phyloP scores from a whole-genome alignment of 768 basidiomycete species.

The Tylopilus rubrobrunneus region DNA sequence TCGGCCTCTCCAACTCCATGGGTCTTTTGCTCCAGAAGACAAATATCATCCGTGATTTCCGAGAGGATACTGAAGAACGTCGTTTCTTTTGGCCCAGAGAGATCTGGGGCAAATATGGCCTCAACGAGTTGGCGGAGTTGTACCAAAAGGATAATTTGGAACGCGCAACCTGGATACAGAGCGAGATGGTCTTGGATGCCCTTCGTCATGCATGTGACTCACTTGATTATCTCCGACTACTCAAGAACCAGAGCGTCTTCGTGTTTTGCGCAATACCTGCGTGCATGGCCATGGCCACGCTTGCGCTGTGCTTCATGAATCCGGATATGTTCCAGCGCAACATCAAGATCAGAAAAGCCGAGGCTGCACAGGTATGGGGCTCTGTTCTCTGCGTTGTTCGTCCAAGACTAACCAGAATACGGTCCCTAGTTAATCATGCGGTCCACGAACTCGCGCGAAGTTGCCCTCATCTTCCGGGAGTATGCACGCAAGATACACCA shows the following conservation, averaged over 20 bases:
- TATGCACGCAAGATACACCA: conserved; percentile 80
- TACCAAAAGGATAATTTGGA: conserved; percentile 51
- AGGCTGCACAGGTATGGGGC: conserved; percentile 69
- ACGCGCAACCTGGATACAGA: conserved; percentile 77
- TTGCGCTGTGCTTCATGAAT: conserved; percentile 93
- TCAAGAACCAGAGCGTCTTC: conserved; percentile 91
- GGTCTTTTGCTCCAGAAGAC: conserved; percentile 97
- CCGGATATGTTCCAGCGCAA: conserved; percentile 78
- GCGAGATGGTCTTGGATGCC: conserved; percentile 86
- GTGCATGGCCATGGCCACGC: conserved; percentile 93
- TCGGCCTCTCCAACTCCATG: conserved; percentile 90
- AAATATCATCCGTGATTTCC: conserved; percentile 94
- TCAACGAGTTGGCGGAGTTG: conserved; percentile 69
- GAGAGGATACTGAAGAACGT: conserved; percentile 81
- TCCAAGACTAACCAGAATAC: background rate
- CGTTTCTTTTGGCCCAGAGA: conserved; percentile 95
- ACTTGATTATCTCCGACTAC: conserved; percentile 82
- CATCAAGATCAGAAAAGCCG: conserved; percentile 93
- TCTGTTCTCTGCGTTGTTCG: background rate
- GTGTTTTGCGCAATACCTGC: conserved; percentile 95
- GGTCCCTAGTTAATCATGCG: conserved; percentile 76
- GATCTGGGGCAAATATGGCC: conserved; percentile 82
- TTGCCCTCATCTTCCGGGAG: conserved; percentile 82
- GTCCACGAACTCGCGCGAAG: conserved; percentile 89
- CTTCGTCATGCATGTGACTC: conserved; percentile 80